These are phyloP conservation scores for Wickerhamiella lipophila DNA, from an alignment of 805 yeast genomes.

Conservation along the genomic window DNA sequence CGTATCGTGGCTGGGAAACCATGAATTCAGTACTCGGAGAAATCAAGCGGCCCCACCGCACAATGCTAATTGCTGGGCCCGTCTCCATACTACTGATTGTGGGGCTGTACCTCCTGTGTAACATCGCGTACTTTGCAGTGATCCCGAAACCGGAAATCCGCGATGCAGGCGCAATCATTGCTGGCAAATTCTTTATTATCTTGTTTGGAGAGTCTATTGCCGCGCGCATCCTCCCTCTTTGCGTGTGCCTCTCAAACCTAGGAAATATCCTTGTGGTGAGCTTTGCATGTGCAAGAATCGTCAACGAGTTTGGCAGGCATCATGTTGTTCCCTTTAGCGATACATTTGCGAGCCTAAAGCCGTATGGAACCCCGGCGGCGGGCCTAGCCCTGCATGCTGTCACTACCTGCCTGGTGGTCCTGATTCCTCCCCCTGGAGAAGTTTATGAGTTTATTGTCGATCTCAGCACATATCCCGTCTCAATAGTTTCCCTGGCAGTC, in stretches of 20 bases:
- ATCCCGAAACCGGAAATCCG: slow-evolving; percentile 33
- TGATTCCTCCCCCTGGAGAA: slow-evolving; percentile 50
- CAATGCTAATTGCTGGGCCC: slow-evolving; percentile 50
- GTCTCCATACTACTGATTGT: slow-evolving; percentile 43
- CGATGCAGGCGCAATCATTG: slow-evolving; percentile 48
- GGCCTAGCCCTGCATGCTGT: slow-evolving; percentile 45
- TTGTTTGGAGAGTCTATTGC: slow-evolving; percentile 46
- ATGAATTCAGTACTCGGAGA: slow-evolving; percentile 52
- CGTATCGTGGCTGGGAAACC: slow-evolving; percentile 62
- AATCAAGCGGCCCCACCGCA: slow-evolving; percentile 42
- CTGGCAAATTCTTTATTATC: slow-evolving; percentile 47
- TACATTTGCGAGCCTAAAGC: slow-evolving; percentile 33
- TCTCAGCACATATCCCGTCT: slow-evolving; percentile 50
- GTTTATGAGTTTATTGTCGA: slow-evolving; percentile 53
- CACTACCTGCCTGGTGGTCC: slow-evolving; percentile 40
- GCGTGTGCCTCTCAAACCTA: slow-evolving; percentile 48
- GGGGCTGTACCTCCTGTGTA: slow-evolving; percentile 42
- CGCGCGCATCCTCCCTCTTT: slow-evolving; percentile 38
- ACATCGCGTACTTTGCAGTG: slow-evolving; percentile 45
- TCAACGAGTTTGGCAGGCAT: slow-evolving; percentile 44
- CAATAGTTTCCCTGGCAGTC: slow-evolving; percentile 43
- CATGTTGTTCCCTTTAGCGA: slow-evolving; percentile 38
- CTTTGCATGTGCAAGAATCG: slow-evolving; percentile 47
- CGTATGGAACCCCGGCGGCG: slow-evolving; percentile 30
- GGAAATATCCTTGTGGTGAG: slow-evolving; percentile 56